Conservation (phyloP, 441 rosid genomes). For the Adansonia rubrostipa region DNA sequence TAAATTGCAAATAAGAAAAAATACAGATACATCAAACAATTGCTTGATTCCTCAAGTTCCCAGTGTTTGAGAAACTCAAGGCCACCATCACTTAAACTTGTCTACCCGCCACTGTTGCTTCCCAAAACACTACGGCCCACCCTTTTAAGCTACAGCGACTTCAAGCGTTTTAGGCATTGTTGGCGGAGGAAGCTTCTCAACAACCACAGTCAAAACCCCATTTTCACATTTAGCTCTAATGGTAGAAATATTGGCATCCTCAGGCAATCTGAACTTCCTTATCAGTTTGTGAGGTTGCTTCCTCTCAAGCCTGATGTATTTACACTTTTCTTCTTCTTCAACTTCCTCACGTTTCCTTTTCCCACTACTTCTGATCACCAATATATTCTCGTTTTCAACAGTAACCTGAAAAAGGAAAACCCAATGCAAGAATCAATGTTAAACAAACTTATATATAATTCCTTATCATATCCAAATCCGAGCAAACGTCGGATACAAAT, state of each 20-base stretch:
- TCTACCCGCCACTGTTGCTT: neutral
- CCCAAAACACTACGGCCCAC: too few relatives aligned
- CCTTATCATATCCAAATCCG: too few relatives aligned
- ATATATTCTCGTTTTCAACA: conserved; percentile 60
- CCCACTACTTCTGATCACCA: conserved; percentile 66
- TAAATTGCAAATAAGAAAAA: neutral
- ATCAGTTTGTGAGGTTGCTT: conserved; percentile 26
- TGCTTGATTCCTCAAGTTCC: neutral
- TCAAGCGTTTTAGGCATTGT: conserved; percentile 60
- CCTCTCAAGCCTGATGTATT: conserved; percentile 65
- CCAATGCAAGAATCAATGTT: neutral
- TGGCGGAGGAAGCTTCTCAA: conserved; percentile 63
- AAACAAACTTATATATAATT: neutral
- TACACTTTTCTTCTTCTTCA: conserved; percentile 63
- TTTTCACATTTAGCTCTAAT: conserved; percentile 61
- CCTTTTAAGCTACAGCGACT: conserved; percentile 49
- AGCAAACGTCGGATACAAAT: conserved; percentile 2
- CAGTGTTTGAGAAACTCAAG: neutral
- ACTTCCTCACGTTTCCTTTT: conserved; percentile 68
- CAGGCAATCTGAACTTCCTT: conserved; percentile 70
- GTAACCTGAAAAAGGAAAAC: conserved; percentile 41
- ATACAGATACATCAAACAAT: too few relatives aligned
- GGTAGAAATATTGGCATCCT: conserved; percentile 52
- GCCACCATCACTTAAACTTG: neutral
- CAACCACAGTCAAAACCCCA: conserved; percentile 57